Evolutionary conservation across 768 basidiomycete genomes (phyloP).

Genomic region (Tylopilus sp.): DNA sequence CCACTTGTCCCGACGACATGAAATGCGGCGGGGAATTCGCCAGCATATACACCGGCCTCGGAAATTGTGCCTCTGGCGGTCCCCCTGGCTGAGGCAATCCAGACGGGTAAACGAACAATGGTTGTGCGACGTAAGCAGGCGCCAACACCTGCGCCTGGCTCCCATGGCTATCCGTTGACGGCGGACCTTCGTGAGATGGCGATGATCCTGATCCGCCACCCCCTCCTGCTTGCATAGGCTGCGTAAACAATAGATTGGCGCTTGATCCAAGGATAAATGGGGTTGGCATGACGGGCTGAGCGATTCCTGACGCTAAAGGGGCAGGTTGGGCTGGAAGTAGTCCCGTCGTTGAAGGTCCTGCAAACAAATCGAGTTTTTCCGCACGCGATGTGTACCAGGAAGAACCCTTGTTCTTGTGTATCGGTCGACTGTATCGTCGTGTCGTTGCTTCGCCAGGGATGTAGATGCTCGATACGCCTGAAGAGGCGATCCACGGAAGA

Average conservation of each 20-base stretch:
- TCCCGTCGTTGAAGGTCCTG: slow-evolving; percentile 31
- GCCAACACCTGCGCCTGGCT: slow-evolving; percentile 24
- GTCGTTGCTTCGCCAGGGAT: slow-evolving; percentile 36
- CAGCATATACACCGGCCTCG: slow-evolving; percentile 29
- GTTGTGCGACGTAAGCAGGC: slow-evolving; percentile 30
- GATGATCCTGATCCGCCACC: slow-evolving; percentile 23
- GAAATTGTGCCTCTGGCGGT: slow-evolving; percentile 19
- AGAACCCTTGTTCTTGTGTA: slow-evolving; percentile 23
- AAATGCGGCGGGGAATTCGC: slow-evolving; percentile 27
- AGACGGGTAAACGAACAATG: slow-evolving; percentile 29
- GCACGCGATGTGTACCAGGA: slow-evolving; percentile 30
- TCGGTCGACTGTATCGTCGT: slow-evolving; percentile 29
- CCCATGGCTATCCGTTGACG: slow-evolving; percentile 32
- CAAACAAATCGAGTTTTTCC: slow-evolving; percentile 28
- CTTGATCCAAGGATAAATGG: slow-evolving; percentile 33
- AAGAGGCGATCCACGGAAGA: slow-evolving; percentile 47
- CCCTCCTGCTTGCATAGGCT: slow-evolving; percentile 7
- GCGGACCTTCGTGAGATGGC: slow-evolving; percentile 29
- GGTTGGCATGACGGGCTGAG: slow-evolving; percentile 12
- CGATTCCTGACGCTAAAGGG: slow-evolving; percentile 1
- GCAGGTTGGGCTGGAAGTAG: slow-evolving; percentile 20
- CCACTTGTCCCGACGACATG: slow-evolving; percentile 15
- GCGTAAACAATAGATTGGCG: slow-evolving; percentile 29
- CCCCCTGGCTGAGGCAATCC: slow-evolving; percentile 30
- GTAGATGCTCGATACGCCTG: slow-evolving; percentile 47